phyloP scores from a whole-genome alignment of 305 asterid species.

The Nicotiana rustica region DNA sequence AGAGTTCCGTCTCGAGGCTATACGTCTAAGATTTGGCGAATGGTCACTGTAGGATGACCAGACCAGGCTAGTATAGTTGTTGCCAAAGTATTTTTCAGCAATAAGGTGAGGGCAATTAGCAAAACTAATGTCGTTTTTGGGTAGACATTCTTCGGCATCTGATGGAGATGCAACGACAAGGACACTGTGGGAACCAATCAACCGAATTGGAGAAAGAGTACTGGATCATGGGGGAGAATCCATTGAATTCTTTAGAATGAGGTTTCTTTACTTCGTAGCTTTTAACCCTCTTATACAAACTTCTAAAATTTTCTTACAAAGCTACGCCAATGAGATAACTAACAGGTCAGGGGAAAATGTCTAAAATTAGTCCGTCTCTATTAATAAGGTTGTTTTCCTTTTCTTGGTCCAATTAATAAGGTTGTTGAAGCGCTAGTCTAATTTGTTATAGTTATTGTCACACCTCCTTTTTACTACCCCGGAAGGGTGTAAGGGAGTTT shows the following conservation, averaged over 20 bases:
- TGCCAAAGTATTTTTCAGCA: background rate
- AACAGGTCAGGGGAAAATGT: background rate
- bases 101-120: conserved; percentile 15
- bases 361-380: background rate
- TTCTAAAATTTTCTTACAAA: background rate
- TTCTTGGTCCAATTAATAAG: background rate
- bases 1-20: background rate
- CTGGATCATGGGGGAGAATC: conserved; percentile 31
- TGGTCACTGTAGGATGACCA: conserved; percentile 18
- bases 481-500: no score
- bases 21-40: conserved; percentile 6
- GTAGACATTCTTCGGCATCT: conserved; percentile 22
- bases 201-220: conserved; percentile 34
- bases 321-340: background rate
- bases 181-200: conserved; percentile 25
- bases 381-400: background rate
- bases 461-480: no score
- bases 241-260: background rate
- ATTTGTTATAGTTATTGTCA: no score
- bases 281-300: background rate
- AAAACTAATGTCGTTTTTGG: conserved; percentile 4
- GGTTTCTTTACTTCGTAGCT: background rate
- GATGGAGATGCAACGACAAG: conserved; percentile 17
- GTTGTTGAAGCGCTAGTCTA: background rate
- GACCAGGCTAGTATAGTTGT: background rate